These are phyloP conservation scores for Solanum bulbocastanum DNA, from an alignment of 257 asterid species.

Conservation along the genomic window DNA sequence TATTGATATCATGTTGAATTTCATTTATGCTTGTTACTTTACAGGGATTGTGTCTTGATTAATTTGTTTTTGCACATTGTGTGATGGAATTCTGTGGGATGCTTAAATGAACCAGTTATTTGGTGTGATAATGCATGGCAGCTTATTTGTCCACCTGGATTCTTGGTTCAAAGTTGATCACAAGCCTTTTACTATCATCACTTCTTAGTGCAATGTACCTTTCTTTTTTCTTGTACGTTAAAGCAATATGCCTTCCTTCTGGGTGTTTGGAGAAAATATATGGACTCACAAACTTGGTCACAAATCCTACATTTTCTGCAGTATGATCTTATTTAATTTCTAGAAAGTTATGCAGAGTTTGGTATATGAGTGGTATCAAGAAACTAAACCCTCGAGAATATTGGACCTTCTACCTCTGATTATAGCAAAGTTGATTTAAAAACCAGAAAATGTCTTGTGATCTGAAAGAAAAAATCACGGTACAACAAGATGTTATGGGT, in stretches of 20 bases:
- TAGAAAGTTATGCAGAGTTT: not conserved
- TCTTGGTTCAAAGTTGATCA: not conserved
- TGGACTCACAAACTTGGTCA: not conserved
- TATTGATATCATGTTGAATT: not conserved
- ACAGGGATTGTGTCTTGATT: not conserved
- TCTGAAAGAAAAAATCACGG: not conserved
- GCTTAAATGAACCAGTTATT: not conserved
- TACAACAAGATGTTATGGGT: not conserved
- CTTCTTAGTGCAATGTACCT: not conserved
- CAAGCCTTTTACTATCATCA: not conserved
- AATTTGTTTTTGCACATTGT: not conserved
- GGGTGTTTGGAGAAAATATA: not conserved
- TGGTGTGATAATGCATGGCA: not conserved
- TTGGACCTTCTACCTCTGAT: not conserved
- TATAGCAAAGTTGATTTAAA: not conserved
- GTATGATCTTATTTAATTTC: not conserved
- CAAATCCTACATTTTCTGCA: not conserved
- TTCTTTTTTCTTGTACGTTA: not conserved
- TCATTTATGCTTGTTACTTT: not conserved
- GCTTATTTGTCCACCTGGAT: not conserved
- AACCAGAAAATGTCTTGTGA: not conserved
- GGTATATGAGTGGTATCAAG: not conserved
- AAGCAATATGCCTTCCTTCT: not conserved
- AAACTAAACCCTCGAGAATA: not conserved
- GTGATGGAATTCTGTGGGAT: not conserved